phyloP scores from a whole-genome alignment of 805 yeast genomes.

The Sugiyamaella valdiviana region DNA sequence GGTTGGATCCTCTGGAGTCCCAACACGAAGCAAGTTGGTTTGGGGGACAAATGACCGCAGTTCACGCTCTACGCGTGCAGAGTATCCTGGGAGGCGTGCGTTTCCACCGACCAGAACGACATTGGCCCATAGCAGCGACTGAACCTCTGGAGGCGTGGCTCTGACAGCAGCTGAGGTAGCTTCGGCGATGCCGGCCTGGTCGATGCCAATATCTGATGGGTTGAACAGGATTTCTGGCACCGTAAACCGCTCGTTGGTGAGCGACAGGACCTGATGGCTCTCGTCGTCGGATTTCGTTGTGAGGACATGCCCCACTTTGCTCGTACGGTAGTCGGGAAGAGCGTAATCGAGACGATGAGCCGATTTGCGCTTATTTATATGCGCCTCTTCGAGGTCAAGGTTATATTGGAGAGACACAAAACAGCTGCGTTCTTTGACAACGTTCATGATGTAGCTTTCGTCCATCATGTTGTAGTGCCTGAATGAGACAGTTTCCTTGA shows the following conservation, averaged over 20 bases:
- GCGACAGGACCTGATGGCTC: conserved; percentile 51
- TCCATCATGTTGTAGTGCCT: conserved; percentile 91
- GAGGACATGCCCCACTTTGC: conserved; percentile 61
- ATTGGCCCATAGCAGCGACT: conserved; percentile 71
- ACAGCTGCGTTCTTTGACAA: conserved; percentile 74
- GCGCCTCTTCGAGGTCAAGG: conserved; percentile 36
- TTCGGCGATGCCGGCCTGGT: conserved; percentile 72
- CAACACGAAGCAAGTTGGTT: conserved; percentile 26
- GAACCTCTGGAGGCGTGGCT: conserved; percentile 62
- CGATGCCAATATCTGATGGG: conserved; percentile 73
- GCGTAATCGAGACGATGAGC: conserved; percentile 58
- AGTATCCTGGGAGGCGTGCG: conserved; percentile 61
- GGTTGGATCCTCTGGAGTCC: conserved; percentile 33
- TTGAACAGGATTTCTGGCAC: conserved; percentile 83
- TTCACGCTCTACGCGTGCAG: conserved; percentile 44
- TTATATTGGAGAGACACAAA: conserved; percentile 59
- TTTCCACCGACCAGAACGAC: conserved; percentile 81
- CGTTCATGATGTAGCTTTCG: conserved; percentile 77
- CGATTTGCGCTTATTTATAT: conserved; percentile 26
- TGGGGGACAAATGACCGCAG: conserved; percentile 32
- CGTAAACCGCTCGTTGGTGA: conserved; percentile 80
- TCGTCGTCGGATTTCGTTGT: conserved; percentile 36
- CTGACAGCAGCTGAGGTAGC: conserved; percentile 62
- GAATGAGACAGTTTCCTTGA: conserved; percentile 80
- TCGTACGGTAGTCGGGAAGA: conserved; percentile 80